A percentile compares a stretch with the other conserved stretches of the same genome.
Evolutionary conservation across 1,284 basidiomycete genomes (phyloP).

Genomic region (Tausonia pullulans): DNA sequence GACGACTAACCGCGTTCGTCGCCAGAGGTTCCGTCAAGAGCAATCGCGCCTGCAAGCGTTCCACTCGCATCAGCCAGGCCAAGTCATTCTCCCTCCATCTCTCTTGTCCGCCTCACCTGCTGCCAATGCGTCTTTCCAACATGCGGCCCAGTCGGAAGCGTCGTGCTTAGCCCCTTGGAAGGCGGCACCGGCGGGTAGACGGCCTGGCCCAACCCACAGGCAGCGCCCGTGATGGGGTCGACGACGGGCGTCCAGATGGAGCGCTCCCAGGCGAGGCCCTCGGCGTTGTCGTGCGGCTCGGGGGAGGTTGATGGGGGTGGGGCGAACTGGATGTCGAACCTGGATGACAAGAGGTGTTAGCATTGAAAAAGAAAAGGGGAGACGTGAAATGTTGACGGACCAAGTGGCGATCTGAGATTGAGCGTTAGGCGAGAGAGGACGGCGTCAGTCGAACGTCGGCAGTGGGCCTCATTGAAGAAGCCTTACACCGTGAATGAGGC

Average conservation of each 20-base stretch:
- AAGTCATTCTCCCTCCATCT: not conserved
- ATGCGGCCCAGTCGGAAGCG: conserved; percentile 11
- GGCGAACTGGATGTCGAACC: conserved; percentile 16
- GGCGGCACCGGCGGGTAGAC: conserved; percentile 9
- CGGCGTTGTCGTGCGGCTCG: not conserved
- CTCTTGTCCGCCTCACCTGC: not conserved
- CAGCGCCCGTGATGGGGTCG: not conserved
- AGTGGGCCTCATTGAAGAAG: not conserved
- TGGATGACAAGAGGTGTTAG: not conserved
- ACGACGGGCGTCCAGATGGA: conserved; percentile 2
- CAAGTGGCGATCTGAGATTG: conserved; percentile 31
- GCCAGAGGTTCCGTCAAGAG: conserved; percentile 33
- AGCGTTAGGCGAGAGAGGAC: not conserved
- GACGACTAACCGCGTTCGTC: conserved; percentile 24
- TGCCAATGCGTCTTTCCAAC: conserved; percentile 14
- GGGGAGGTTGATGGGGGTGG: not conserved
- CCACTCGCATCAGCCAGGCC: not conserved
- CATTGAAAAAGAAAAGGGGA: not conserved
- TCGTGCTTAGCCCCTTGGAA: conserved; percentile 2
- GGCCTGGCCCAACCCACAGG: not conserved
- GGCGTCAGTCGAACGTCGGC: not conserved
- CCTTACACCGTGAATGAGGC: conserved; percentile 32
- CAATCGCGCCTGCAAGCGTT: conserved; percentile 16
- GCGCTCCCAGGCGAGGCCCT: conserved; percentile 3
- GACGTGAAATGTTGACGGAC: conserved; percentile 32